Evolutionary conservation across 345 rosid genomes (phyloP).

Genomic region (Eucalyptus paniculata): DNA sequence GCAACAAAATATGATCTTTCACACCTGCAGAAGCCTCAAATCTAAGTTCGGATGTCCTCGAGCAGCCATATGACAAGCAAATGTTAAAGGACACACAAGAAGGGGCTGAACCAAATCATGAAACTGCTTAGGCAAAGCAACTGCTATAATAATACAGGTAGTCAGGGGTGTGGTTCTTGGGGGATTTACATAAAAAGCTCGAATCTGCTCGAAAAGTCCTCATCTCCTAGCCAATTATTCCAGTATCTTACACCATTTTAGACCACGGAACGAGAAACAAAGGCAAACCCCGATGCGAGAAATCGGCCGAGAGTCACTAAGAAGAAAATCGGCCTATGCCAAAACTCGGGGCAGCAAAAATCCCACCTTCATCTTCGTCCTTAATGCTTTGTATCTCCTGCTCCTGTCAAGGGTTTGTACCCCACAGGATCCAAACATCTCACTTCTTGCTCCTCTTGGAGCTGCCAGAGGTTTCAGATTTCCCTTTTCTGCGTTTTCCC

Average conservation of each 20-base stretch:
- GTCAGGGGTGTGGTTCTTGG: neutral
- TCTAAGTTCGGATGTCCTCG: neutral
- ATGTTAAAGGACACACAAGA: neutral
- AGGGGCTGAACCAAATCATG: neutral
- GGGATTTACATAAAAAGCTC: neutral
- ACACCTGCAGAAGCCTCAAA: neutral
- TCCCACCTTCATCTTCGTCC: constrained; percentile 36
- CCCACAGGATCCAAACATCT: neutral
- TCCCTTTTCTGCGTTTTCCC: constrained; percentile 22
- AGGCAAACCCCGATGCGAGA: neutral
- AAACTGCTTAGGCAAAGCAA: neutral
- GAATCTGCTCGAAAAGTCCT: neutral
- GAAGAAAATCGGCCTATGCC: neutral
- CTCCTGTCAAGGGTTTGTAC: neutral
- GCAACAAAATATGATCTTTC: neutral
- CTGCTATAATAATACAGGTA: neutral
- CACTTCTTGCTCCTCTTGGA: constrained; percentile 53
- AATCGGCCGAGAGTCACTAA: neutral
- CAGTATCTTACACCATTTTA: neutral
- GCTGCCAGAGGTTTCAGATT: constrained; percentile 22
- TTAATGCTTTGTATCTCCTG: constrained; percentile 64
- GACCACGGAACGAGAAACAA: neutral
- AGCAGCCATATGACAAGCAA: neutral
- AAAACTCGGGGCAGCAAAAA: neutral
- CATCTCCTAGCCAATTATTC: neutral